These are phyloP conservation scores for Colletotrichum salicis DNA, from an alignment of 2,329 filamentous ascomycete genomes.

Conservation along the genomic window DNA sequence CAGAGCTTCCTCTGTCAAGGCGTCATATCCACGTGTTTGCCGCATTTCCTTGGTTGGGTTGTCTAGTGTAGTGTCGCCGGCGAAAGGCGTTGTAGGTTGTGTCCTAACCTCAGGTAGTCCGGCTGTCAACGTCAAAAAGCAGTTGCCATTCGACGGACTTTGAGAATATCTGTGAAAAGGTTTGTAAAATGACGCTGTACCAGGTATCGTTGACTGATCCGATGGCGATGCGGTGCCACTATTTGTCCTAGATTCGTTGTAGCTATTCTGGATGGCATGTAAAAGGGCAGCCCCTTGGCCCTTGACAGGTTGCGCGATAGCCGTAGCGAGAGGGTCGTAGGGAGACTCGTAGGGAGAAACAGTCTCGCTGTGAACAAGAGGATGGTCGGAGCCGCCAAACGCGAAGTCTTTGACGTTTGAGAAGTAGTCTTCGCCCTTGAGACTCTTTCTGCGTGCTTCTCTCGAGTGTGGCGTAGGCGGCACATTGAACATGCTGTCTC, in stretches of 20 bases:
- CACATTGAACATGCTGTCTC: conserved; percentile 60
- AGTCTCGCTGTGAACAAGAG: conserved; percentile 78
- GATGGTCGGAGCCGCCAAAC: conserved; percentile 66
- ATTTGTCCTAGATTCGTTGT: conserved; percentile 14
- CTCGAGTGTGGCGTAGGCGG: conserved; percentile 64
- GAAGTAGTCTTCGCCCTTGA: conserved; percentile 67
- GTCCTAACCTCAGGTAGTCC: conserved; percentile 36
- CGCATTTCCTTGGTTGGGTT: conserved; percentile 56
- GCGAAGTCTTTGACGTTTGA: conserved; percentile 51
- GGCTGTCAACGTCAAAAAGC: conserved; percentile 55
- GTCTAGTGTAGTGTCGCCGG: conserved; percentile 45
- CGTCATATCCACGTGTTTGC: conserved; percentile 53
- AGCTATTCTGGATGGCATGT: conserved; percentile 5
- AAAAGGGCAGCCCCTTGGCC: conserved; percentile 13
- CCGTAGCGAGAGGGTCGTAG: conserved; percentile 54
- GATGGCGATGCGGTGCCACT: conserved; percentile 31
- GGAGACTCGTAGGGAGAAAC: conserved; percentile 70
- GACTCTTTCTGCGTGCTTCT: conserved; percentile 63
- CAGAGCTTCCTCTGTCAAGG: conserved; percentile 56
- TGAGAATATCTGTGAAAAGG: conserved; percentile 55
- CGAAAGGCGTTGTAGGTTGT: conserved; percentile 49
- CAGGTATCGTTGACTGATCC: conserved; percentile 28
- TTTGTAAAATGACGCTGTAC: conserved; percentile 35
- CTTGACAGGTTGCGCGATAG: conserved; percentile 27
- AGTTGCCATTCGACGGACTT: conserved; percentile 55